Base-by-base conservation (phyloP, 177 flowering plant genomes). In the Vitis hybrid region DNA sequence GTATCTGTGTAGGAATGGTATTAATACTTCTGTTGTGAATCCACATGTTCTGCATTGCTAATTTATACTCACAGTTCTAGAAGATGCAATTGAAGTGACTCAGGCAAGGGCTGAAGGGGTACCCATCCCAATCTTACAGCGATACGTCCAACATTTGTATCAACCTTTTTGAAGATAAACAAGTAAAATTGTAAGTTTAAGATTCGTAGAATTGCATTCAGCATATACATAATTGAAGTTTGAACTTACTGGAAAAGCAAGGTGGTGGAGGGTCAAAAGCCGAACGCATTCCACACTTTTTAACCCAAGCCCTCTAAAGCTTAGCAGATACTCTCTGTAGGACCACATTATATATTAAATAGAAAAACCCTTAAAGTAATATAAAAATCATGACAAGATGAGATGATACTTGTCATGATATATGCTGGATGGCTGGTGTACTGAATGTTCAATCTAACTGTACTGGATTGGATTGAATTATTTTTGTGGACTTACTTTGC, bases 61-160 rank as follows among this genome's bases (percentile, higher is more conserved):
- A 19, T 15, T 27, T 3, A 10, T 72, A 71, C 89, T 88, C 78
- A 93, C 98, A 88, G 62, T 71, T 92, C 95, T 58, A 96, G 82
- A 69, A 88, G 95, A 83, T 96, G 98, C 82, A 96, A 71, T 61
- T 91, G 97, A 70, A 93, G 91, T n/a, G 92, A 86, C 74, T 89
- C 94, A 2, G 98, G 97, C 70, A 94, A 80, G 61, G 97, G 99
- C 79, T 88, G 91, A 27, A 96, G 88, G 35, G 97, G 97, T 6
- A 96, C 97, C 98, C 99, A 96, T 66, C 99, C 99, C 46, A 96
- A 79, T 72, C 98, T 76, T 62, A 94, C 93, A 49, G 94, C 90
- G 80, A 92, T 90, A 2, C 99, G 89, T 14, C 91, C 97, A 82
- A 92, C 98, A 81, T 96, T 94, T 70, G 95, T 94, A 81, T 96